Base-by-base conservation (phyloP, 306 rosid species). In the Senna tora region DNA sequence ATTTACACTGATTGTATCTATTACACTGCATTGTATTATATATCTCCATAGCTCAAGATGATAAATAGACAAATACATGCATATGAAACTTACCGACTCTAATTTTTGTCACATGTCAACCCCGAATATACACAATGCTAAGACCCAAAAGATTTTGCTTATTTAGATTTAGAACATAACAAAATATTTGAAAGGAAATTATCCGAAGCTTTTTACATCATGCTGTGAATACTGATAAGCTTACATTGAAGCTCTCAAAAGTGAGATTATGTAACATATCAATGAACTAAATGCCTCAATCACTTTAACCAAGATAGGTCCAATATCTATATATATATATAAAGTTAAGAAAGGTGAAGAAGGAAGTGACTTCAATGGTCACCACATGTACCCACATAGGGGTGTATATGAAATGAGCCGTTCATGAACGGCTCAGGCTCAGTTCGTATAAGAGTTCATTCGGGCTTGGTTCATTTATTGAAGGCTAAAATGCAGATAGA, bases 31-130 rank as follows among this genome's bases (percentile, higher is more conserved):
- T 51, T 69, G 62, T 21, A 50, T 4, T 36, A 36, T 36, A 57
- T 57, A 19, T 57, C 39, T 57, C 38, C 15, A 57, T 25, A 28
- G 19, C 63, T 28, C 19, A 57, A 57, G 63, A 11, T 14, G 41
- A 57, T 41, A 77, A 67, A 49, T 39, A 54, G 41, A 66, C 25
- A 46, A 49, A 72, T 19, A 15, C 43, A 32, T 49, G 36, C 10
- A 19, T 38, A 62, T 51, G 45, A 57, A 62, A 77, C 74, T 42
- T 69, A 43, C 32, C 57, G 50, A 82, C 33, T 50, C 67, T 55
- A 25, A 74, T 54, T 64, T 69, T 62, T 39, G 20, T 61, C 42
- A 32, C 51, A n/a, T 12, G 51, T 17, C 68, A 54, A 21, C 67
- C 42, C 45, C 47, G 9, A 58, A 58, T 69, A 46, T 34, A 52